A percentile compares a stretch with the other conserved stretches of the same genome.
Conservation (phyloP, 495 filamentous ascomycete genomes). For the Pyrenula aspistea region DNA sequence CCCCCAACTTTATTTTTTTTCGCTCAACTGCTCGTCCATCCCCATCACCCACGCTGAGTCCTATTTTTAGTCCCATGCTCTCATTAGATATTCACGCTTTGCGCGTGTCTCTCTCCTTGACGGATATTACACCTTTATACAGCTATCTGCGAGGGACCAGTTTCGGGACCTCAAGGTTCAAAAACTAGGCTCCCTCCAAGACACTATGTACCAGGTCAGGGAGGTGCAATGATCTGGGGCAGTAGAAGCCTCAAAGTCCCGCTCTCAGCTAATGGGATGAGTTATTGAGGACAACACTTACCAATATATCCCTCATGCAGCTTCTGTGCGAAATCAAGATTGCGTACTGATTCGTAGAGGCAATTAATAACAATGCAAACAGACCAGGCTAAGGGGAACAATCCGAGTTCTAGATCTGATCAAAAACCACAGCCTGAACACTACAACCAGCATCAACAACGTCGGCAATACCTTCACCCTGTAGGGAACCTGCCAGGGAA, state of each 20-base stretch:
- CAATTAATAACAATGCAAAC: background rate
- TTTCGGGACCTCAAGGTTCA: background rate
- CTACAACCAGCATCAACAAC: constrained; percentile 60
- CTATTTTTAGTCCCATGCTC: background rate
- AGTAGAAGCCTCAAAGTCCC: background rate
- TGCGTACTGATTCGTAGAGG: background rate
- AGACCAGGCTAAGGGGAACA: constrained; percentile 45
- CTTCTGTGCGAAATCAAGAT: background rate
- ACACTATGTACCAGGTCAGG: background rate
- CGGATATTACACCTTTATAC: background rate
- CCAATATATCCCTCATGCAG: background rate
- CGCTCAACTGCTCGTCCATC: background rate
- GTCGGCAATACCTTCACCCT: constrained; percentile 71
- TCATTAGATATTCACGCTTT: background rate
- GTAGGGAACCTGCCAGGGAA: too few relatives aligned
- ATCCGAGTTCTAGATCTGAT: constrained; percentile 54
- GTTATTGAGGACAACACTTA: background rate
- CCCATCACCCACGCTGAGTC: background rate
- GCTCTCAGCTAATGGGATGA: background rate
- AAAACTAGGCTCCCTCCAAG: background rate
- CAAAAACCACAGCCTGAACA: constrained; percentile 41
- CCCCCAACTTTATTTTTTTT: background rate
- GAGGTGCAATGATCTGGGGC: background rate
- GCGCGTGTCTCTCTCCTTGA: background rate
- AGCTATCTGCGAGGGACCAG: background rate